These are phyloP conservation scores for Plicaturopsis crispa DNA, from an alignment of 768 basidiomycete species.

Conservation along the genomic window DNA sequence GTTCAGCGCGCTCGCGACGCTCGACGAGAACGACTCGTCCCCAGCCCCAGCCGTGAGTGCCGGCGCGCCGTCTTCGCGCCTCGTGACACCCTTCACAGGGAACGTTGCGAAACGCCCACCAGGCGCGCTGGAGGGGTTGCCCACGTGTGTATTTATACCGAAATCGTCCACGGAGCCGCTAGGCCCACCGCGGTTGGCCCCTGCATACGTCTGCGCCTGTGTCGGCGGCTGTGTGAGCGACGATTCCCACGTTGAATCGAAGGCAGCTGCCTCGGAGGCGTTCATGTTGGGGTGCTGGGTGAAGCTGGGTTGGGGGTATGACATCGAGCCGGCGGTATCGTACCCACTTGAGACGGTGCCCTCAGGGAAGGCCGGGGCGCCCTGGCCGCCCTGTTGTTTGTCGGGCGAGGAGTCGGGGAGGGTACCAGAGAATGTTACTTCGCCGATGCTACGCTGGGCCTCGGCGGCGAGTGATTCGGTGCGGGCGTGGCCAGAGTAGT, in stretches of 20 bases:
- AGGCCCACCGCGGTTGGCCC: too few relatives aligned
- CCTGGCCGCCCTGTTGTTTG: background rate
- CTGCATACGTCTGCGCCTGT: background rate
- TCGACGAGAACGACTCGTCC: constrained; percentile 26
- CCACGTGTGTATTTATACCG: too few relatives aligned
- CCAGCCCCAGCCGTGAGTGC: constrained; percentile 9
- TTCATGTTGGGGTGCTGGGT: background rate
- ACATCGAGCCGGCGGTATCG: background rate
- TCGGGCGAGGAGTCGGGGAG: background rate
- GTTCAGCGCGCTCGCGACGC: constrained; percentile 28
- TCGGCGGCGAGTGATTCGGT: constrained; percentile 58
- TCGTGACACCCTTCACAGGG: constrained; percentile 38
- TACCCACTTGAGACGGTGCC: background rate
- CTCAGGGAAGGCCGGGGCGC: background rate
- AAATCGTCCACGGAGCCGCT: constrained; percentile 29
- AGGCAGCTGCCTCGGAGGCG: background rate
- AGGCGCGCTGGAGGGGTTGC: constrained; percentile 11
- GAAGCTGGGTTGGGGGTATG: background rate
- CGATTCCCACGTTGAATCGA: background rate
- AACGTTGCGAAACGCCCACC: constrained; percentile 63
- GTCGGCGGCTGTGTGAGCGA: background rate
- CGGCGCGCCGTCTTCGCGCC: constrained; percentile 21
- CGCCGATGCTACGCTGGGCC: constrained; percentile 46
- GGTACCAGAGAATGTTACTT: constrained; percentile 40
- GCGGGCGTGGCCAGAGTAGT: constrained; percentile 62